Evolutionary conservation across 192 early-diverging fungal genomes (phyloP).

Genomic region (Rhizoclosmatium sp.): DNA sequence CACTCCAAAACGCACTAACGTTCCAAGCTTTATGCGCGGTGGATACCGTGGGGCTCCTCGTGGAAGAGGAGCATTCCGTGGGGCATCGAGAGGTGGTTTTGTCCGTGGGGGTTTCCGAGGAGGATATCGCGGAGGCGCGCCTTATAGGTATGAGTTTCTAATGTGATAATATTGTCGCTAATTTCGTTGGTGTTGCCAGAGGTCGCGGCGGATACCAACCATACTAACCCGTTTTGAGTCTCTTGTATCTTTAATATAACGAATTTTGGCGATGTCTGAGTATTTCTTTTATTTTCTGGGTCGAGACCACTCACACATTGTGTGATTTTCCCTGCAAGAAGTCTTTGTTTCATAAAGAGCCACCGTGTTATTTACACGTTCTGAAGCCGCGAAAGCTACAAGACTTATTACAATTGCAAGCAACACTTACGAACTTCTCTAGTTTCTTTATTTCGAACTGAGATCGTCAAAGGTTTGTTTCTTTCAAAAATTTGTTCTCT

Average conservation of each 20-base stretch:
- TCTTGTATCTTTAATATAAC: background rate
- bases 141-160: slow-evolving; percentile 22
- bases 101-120: slow-evolving; percentile 38
- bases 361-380: no score
- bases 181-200: slow-evolving; percentile 19
- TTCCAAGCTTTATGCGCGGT: slow-evolving; percentile 82
- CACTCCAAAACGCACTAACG: slow-evolving; percentile 91
- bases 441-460: background rate
- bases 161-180: background rate
- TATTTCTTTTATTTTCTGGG: background rate
- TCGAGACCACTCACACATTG: background rate
- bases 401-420: background rate
- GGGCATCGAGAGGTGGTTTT: slow-evolving; percentile 31
- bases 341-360: background rate
- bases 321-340: background rate
- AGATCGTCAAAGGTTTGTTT: slow-evolving; percentile 7
- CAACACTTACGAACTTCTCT: background rate
- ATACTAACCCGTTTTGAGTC: slow-evolving; percentile 34
- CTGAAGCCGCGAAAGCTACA: background rate
- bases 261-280: background rate
- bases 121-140: slow-evolving; percentile 7
- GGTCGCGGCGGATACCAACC: slow-evolving; percentile 51
- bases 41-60: slow-evolving; percentile 80
- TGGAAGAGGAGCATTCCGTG: slow-evolving; percentile 58
- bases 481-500: background rate